phyloP scores from a whole-genome alignment of 495 filamentous ascomycete genomes.

The Talaromyces liani region DNA sequence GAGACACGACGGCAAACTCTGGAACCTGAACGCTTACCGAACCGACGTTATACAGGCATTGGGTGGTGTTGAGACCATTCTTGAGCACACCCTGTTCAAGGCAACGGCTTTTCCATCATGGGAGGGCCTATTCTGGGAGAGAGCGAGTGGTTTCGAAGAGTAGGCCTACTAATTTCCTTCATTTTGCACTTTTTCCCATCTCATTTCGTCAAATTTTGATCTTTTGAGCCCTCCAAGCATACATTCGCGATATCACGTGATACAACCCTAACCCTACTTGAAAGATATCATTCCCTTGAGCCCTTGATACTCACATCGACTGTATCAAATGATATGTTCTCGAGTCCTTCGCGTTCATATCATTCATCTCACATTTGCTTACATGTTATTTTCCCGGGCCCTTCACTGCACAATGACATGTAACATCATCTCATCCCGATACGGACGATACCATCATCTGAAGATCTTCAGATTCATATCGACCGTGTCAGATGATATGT shows the following conservation, averaged over 20 bases:
- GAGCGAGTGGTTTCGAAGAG: conserved; percentile 43
- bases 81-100: conserved; percentile 98
- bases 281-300: background rate
- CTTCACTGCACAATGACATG: background rate
- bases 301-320: background rate
- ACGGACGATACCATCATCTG: background rate
- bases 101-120: conserved; percentile 97
- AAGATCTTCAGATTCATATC: background rate
- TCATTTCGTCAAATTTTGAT: background rate
- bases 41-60: conserved; percentile 98
- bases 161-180: too few relatives aligned
- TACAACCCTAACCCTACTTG: background rate
- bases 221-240: background rate
- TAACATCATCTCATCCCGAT: too few relatives aligned
- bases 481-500: background rate
- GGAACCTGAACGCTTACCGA: conserved; percentile 97
- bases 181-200: background rate
- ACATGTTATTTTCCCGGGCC: background rate
- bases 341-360: too few relatives aligned
- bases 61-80: conserved; percentile 98
- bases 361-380: too few relatives aligned
- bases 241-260: background rate
- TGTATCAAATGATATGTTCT: background rate
- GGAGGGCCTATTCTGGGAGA: conserved; percentile 99
- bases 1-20: conserved; percentile 94